Conservation (phyloP, 106 monocot species). For the Agapanthus africanus region DNA sequence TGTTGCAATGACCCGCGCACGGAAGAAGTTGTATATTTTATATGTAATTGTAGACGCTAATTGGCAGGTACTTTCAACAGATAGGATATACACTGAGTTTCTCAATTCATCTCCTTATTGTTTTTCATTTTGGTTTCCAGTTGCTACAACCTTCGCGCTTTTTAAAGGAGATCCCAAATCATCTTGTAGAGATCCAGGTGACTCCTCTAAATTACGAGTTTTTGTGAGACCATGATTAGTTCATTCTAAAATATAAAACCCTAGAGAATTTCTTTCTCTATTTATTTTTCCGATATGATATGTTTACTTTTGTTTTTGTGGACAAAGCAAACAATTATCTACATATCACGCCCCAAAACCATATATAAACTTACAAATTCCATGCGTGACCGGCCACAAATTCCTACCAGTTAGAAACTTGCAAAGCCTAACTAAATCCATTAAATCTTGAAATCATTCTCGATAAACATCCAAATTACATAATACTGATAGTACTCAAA, state of each 20-base stretch:
- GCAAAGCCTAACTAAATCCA: too few relatives aligned
- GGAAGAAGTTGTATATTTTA: slow-evolving; percentile 67
- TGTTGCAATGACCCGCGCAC: slow-evolving; percentile 91
- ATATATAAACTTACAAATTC: too few relatives aligned
- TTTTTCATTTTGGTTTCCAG: slow-evolving; percentile 21
- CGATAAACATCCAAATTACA: too few relatives aligned
- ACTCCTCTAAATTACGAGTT: neutral
- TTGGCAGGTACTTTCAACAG: slow-evolving; percentile 43
- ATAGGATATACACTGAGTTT: neutral
- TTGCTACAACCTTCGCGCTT: slow-evolving; percentile 81
- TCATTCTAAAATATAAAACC: neutral
- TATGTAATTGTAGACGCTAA: slow-evolving; percentile 59
- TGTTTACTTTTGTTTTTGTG: neutral
- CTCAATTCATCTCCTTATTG: neutral
- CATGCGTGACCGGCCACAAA: too few relatives aligned
- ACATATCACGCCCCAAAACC: too few relatives aligned
- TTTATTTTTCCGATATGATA: neutral
- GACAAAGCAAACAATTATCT: neutral
- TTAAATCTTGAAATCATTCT: too few relatives aligned
- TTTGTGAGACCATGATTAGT: neutral
- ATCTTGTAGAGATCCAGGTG: slow-evolving; percentile 71
- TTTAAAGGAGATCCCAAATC: slow-evolving; percentile 72
- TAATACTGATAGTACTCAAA: too few relatives aligned
- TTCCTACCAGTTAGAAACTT: too few relatives aligned
- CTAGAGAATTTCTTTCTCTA: neutral